These are phyloP conservation scores for Penicillium sp. DNA, from an alignment of 2,329 filamentous ascomycete species.

Conservation along the genomic window DNA sequence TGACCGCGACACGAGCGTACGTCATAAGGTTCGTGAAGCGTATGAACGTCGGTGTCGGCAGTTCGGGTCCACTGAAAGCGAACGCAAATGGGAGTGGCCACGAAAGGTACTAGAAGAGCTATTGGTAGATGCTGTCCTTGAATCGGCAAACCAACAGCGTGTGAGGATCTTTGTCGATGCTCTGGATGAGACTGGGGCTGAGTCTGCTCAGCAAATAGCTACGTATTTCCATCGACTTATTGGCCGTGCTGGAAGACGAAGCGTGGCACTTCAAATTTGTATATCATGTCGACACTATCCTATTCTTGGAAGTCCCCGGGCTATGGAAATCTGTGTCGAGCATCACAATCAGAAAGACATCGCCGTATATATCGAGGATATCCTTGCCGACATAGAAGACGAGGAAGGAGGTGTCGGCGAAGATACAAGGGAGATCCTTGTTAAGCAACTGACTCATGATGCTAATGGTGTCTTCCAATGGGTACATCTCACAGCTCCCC, in stretches of 20 bases:
- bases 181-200: conserved; percentile 13
- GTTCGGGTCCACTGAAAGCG: neutral
- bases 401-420: neutral
- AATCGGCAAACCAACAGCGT: neutral
- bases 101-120: conserved; percentile 1
- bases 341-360: conserved; percentile 6
- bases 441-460: neutral
- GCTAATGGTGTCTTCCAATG: conserved; percentile 17
- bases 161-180: conserved; percentile 17
- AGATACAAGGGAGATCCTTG: neutral
- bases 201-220: conserved; percentile 6
- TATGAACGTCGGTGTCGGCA: conserved; percentile 7
- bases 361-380: conserved; percentile 6
- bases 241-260: neutral
- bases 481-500: conserved; percentile 10
- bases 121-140: conserved; percentile 2
- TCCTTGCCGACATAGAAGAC: neutral
- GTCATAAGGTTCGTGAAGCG: neutral
- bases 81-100: conserved; percentile 8
- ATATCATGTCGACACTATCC: conserved; percentile 25
- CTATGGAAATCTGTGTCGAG: conserved; percentile 12
- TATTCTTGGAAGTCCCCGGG: neutral
- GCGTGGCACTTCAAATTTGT: conserved; percentile 1
- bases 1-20: conserved; percentile 3
- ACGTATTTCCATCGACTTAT: conserved; percentile 9